Percentiles rank a stretch among this genome's conserved stretches.
Evolutionary conservation across 495 filamentous ascomycete genomes (phyloP).

Genomic region (Annulohypoxylon moriforme): DNA sequence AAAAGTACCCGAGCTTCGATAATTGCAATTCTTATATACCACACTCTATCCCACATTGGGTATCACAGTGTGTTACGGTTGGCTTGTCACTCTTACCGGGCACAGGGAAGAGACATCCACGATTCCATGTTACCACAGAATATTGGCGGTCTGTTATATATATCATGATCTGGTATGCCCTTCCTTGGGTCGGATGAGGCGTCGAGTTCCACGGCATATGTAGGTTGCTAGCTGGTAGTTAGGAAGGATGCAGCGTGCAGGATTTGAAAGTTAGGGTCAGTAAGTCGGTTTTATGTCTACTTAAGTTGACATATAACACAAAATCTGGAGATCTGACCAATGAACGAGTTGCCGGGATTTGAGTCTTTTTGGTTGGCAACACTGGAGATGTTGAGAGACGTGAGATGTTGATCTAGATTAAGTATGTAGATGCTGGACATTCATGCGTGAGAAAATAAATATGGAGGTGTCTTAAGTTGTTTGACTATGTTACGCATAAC

Average conservation of each 20-base stretch:
- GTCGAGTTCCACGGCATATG: constrained; percentile 37
- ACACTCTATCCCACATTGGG: background rate
- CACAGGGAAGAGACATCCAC: background rate
- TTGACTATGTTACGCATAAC: background rate
- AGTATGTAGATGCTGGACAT: background rate
- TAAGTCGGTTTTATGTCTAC: background rate
- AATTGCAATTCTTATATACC: background rate
- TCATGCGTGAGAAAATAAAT: constrained; percentile 2
- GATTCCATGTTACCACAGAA: background rate
- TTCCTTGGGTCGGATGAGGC: background rate
- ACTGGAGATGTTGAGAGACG: background rate
- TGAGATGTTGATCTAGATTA: background rate
- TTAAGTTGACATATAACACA: background rate
- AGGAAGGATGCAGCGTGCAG: background rate
- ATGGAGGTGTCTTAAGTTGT: background rate
- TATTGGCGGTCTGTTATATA: background rate
- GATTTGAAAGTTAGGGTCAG: background rate
- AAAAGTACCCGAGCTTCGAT: constrained; percentile 1
- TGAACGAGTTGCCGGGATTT: constrained; percentile 10
- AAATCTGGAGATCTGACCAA: constrained; percentile 7
- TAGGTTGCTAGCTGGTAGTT: background rate
- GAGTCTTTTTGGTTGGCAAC: background rate
- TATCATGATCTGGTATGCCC: background rate
- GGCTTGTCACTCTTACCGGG: background rate
- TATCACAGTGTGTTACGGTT: background rate